Conservation (phyloP, 2,329 filamentous ascomycete species). For the Phaeosphaeriaceae sp. region DNA sequence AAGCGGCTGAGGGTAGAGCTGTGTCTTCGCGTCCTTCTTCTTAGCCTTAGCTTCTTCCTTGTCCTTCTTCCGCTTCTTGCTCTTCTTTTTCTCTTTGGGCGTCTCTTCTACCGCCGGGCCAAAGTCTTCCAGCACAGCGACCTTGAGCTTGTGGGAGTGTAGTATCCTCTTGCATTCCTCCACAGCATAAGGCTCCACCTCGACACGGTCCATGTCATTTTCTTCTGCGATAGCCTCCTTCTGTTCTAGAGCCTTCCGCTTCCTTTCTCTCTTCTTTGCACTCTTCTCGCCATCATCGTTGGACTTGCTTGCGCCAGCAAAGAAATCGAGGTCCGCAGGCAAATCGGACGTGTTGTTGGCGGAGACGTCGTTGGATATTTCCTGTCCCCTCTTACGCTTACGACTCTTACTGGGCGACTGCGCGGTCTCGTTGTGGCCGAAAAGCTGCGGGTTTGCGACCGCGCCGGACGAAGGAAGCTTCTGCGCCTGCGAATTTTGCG, state of each 20-base stretch:
- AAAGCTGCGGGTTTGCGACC: slow-evolving; percentile 73
- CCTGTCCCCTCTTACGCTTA: slow-evolving; percentile 54
- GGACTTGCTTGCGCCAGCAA: slow-evolving; percentile 36
- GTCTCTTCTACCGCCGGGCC: slow-evolving; percentile 45
- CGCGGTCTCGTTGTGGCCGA: slow-evolving; percentile 52
- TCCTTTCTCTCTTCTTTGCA: slow-evolving; percentile 26
- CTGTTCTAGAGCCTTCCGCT: slow-evolving; percentile 13
- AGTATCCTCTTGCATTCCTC: slow-evolving; percentile 78
- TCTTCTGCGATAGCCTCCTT: slow-evolving; percentile 11
- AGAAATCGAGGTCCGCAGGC: slow-evolving; percentile 54
- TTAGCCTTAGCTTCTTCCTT: slow-evolving; percentile 47
- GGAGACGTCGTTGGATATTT: too few species aligned
- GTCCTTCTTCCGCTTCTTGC: slow-evolving; percentile 57
- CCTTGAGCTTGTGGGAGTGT: slow-evolving; percentile 82
- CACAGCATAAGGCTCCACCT: slow-evolving; percentile 61
- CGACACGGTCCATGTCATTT: slow-evolving; percentile 2
- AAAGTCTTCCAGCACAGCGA: slow-evolving; percentile 72
- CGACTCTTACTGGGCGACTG: slow-evolving; percentile 29
- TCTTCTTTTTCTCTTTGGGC: slow-evolving; percentile 63
- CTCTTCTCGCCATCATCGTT: slow-evolving; percentile 11
- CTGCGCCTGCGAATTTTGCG: slow-evolving; percentile 48
- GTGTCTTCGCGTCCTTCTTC: slow-evolving; percentile 63
- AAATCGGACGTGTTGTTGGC: slow-evolving; percentile 14
- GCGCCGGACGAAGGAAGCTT: slow-evolving; percentile 72
- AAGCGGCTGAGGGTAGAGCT: slow-evolving; percentile 81